A percentile compares a stretch with the other conserved stretches of the same genome.
These are phyloP conservation scores for Sugiyamaella pinicola DNA, from an alignment of 1,139 yeast species.

Conservation along the genomic window DNA sequence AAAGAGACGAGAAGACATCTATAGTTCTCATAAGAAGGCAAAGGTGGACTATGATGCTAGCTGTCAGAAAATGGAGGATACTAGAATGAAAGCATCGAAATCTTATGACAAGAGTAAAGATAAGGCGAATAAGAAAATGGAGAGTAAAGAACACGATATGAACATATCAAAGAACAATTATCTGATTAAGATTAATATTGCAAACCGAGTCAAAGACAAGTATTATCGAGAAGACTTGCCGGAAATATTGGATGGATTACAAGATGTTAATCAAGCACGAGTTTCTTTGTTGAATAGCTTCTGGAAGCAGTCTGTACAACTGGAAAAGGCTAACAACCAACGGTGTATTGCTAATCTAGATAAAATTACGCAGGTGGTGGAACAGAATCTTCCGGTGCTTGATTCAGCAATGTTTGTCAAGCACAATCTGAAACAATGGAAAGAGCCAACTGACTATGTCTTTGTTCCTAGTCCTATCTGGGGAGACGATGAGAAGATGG, in stretches of 20 bases:
- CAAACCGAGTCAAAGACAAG: constrained; percentile 90
- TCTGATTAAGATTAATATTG: constrained; percentile 75
- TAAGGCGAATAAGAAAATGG: constrained; percentile 58
- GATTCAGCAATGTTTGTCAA: constrained; percentile 92
- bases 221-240: constrained; percentile 93
- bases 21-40: constrained; percentile 67
- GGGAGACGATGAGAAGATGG: constrained; percentile 91
- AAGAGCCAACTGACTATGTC: constrained; percentile 81
- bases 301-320: constrained; percentile 61
- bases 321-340: constrained; percentile 63
- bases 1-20: constrained; percentile 59
- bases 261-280: constrained; percentile 79
- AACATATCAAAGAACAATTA: constrained; percentile 82
- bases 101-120: constrained; percentile 50
- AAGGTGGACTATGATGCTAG: constrained; percentile 76
- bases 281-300: constrained; percentile 72
- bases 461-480: constrained; percentile 90
- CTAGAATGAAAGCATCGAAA: constrained; percentile 70
- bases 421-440: constrained; percentile 78
- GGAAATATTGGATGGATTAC: constrained; percentile 81
- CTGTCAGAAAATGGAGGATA: constrained; percentile 78
- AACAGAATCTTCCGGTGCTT: constrained; percentile 70
- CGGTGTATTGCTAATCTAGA: constrained; percentile 57
- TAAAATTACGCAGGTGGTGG: constrained; percentile 58
- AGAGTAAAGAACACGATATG: constrained; percentile 77